Evolutionary conservation across 75 land plant species (phyloP), one percentile per base, ranked within the genome.

Genomic region (Isoetes taiwanensis): DNA sequence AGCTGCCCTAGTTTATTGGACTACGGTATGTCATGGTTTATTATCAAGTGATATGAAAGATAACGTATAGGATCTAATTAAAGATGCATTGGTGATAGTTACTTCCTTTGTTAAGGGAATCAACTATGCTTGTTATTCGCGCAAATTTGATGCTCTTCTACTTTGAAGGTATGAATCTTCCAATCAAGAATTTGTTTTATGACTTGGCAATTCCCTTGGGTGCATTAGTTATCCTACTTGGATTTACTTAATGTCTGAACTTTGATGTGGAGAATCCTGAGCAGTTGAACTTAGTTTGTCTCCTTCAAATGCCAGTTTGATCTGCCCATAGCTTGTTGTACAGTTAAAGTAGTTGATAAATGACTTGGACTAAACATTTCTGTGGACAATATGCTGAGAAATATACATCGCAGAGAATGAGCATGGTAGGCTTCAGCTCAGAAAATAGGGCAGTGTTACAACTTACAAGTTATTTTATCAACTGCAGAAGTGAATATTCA

Each of bases 121-220:
- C 76, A 38, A 65, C 83, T 32, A 77, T 77, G 46, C 64, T 84
- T 52, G 72, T 74, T 46, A 61, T 88, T 12, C 86, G 96, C 8
- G 64, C 86, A 19, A 90, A 94, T 62, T 76, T 94, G 56, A 94
- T 94, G 99, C 76, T 94, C 52, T 94, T 94, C 56, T 94, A 94
- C 62, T 94, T 94, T 72, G 99, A 94, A 80, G 99, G 99, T 94
- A 14, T 37, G 14, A 37, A 37, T 10, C 9, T 14, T 9, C 14
- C 39, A 14, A 10, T 14, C 39, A 10, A 10, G 39, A 37, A 37
- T 9, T 9, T 37, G 39, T 10, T 37, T 10, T 12, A 0, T 59
- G 61, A 12, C 52, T 41, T 19, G 25, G 46, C 1, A 28, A 21
- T 42, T 59, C 3, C 14, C 30, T 10, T 28, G 41, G 30, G 21